These are phyloP conservation scores for Tilletia horrida DNA, from an alignment of 1,284 basidiomycete genomes.

Conservation along the genomic window DNA sequence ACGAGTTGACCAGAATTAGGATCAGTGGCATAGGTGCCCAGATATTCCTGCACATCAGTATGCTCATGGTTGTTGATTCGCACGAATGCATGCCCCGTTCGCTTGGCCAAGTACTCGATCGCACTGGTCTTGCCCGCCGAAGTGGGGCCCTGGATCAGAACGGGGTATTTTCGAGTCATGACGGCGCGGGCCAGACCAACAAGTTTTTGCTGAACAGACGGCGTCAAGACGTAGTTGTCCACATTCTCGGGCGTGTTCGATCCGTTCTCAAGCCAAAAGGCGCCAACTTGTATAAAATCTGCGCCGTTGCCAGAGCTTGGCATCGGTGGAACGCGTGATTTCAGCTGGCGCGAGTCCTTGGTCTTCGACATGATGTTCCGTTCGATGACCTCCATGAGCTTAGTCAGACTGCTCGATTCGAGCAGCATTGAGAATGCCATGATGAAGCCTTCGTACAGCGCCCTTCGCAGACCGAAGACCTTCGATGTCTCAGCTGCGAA, in stretches of 20 bases:
- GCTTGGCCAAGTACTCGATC: slow-evolving; percentile 87
- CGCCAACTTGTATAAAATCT: slow-evolving; percentile 71
- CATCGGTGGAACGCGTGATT: slow-evolving; percentile 39
- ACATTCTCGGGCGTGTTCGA: slow-evolving; percentile 60
- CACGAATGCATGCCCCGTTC: slow-evolving; percentile 91
- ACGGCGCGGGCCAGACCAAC: slow-evolving; percentile 88
- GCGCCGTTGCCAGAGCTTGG: slow-evolving; percentile 24
- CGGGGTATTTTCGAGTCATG: slow-evolving; percentile 81
- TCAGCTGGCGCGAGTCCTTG: slow-evolving; percentile 63
- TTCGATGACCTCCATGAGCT: slow-evolving; percentile 70
- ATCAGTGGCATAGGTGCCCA: slow-evolving; percentile 94
- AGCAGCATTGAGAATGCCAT: slow-evolving; percentile 98
- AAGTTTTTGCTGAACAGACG: slow-evolving; percentile 93
- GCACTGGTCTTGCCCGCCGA: slow-evolving; percentile 97
- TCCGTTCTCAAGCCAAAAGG: slow-evolving; percentile 84
- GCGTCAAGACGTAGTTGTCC: slow-evolving; percentile 87
- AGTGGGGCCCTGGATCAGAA: slow-evolving; percentile 96
- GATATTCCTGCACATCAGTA: slow-evolving; percentile 95
- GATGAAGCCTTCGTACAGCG: slow-evolving; percentile 90
- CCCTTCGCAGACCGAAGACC: slow-evolving; percentile 71
- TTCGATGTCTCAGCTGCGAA: slow-evolving; percentile 81
- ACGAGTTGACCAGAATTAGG: slow-evolving; percentile 83
- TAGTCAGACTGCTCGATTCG: slow-evolving; percentile 69
- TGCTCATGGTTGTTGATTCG: slow-evolving; percentile 99
- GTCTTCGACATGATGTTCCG: slow-evolving; percentile 78